These are phyloP conservation scores for Purpureocillium takamizusanense DNA, from an alignment of 2,329 filamentous ascomycete species.

Conservation along the genomic window DNA sequence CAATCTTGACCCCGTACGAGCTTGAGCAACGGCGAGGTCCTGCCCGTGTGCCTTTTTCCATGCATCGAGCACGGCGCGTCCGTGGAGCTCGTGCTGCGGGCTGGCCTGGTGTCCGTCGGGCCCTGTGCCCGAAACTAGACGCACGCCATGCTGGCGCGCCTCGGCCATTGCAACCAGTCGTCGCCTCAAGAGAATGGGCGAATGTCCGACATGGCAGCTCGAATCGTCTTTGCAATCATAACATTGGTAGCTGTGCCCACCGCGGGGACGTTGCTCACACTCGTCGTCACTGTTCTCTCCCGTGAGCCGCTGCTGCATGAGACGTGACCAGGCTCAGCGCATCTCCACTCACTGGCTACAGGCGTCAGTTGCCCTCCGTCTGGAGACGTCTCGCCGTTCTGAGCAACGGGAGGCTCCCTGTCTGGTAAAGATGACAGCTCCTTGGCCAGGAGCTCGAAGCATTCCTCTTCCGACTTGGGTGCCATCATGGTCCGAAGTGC, in stretches of 20 bases:
- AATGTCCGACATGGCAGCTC: constrained; percentile 17
- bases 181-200: constrained; percentile 9
- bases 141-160: too few species aligned
- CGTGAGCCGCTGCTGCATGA: too few species aligned
- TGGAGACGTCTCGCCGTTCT: constrained; percentile 1
- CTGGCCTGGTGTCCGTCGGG: too few species aligned
- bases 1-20: too few species aligned
- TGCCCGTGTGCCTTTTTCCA: too few species aligned
- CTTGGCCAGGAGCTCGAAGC: constrained; percentile 11
- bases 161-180: too few species aligned
- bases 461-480: constrained; percentile 17
- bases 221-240: constrained; percentile 21
- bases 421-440: constrained; percentile 17
- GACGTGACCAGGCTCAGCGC: too few species aligned
- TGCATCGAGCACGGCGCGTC: too few species aligned
- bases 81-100: too few species aligned
- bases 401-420: constrained; percentile 9
- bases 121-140: too few species aligned
- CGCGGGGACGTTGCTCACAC: not conserved
- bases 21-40: too few species aligned
- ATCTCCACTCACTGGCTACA: not conserved
- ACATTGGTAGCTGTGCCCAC: constrained; percentile 15
- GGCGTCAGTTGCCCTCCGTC: not conserved
- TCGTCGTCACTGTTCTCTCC: too few species aligned
- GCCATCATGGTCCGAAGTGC: constrained; percentile 2